A percentile compares a stretch with the other conserved stretches of the same genome.
These are phyloP conservation scores for Xylariales sp. DNA, from an alignment of 2,329 filamentous ascomycete genomes.

Conservation along the genomic window DNA sequence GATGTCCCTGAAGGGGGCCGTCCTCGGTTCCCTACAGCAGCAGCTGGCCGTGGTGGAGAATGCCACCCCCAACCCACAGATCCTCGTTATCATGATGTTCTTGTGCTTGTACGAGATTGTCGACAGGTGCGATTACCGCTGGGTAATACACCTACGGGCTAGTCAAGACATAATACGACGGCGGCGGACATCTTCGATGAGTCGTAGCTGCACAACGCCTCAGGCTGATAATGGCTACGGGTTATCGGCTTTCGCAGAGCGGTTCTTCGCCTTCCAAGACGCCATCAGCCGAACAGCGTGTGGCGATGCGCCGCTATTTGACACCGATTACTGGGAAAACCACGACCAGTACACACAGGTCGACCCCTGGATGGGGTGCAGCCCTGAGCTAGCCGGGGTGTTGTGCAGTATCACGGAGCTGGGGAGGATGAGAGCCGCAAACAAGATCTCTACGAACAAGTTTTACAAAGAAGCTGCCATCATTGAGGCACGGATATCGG, in stretches of 20 bases:
- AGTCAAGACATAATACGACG: constrained; percentile 40
- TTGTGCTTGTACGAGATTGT: constrained; percentile 40
- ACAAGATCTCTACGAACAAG: constrained; percentile 23
- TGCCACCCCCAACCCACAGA: constrained; percentile 16
- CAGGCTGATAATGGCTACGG: constrained; percentile 6
- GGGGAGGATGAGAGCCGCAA: constrained; percentile 28
- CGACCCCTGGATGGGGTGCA: constrained; percentile 44
- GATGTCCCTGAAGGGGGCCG: constrained; percentile 26
- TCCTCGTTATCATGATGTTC: constrained; percentile 38
- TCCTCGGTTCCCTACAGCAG: constrained; percentile 28
- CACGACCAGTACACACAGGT: constrained; percentile 14
- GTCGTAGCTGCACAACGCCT: too few species aligned
- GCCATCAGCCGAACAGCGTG: constrained; percentile 47
- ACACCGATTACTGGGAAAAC: constrained; percentile 40
- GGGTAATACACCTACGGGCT: constrained; percentile 42
- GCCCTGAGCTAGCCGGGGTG: constrained; percentile 39
- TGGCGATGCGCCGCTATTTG: constrained; percentile 40
- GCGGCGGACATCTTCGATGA: constrained; percentile 17
- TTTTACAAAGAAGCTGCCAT: constrained; percentile 27
- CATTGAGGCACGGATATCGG: constrained; percentile 26
- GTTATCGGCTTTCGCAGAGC: constrained; percentile 34
- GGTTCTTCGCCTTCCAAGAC: constrained; percentile 47
- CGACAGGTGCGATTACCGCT: constrained; percentile 25
- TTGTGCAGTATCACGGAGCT: constrained; percentile 43
- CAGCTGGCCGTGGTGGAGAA: constrained; percentile 23